Evolutionary conservation across 768 basidiomycete genomes (phyloP).

Genomic region (Boletus insuetus): DNA sequence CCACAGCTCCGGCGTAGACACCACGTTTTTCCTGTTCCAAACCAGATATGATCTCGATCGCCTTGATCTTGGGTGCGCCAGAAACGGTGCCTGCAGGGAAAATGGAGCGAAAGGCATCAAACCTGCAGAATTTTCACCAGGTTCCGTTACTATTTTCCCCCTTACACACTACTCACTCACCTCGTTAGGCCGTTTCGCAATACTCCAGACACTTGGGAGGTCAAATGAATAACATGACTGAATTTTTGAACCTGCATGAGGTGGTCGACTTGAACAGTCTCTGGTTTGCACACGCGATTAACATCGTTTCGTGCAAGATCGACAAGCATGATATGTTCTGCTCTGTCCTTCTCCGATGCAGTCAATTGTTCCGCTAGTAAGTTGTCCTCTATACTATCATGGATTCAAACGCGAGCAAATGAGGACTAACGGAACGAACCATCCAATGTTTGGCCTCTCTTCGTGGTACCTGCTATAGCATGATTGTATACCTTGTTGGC

Average conservation of each 20-base stretch:
- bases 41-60: constrained; percentile 86
- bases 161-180: constrained; percentile 50
- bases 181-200: constrained; percentile 81
- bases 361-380: constrained; percentile 69
- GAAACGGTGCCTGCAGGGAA: constrained; percentile 99
- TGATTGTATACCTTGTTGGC: constrained; percentile 93
- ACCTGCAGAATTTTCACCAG: constrained; percentile 45
- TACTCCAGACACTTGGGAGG: constrained; percentile 88
- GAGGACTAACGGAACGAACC: constrained; percentile 47
- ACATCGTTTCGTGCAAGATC: constrained; percentile 98
- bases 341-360: constrained; percentile 89
- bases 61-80: constrained; percentile 98
- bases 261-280: constrained; percentile 93
- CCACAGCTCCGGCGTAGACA: constrained; percentile 96
- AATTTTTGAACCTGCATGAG: constrained; percentile 94
- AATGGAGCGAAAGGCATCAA: constrained; percentile 98
- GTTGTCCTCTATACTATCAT: constrained; percentile 75
- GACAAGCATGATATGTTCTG: constrained; percentile 99
- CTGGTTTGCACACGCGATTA: constrained; percentile 92
- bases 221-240: constrained; percentile 97
- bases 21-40: constrained; percentile 89
- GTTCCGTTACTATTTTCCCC: constrained; percentile 1
- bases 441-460: constrained; percentile 79
- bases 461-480: constrained; percentile 94
- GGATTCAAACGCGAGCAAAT: constrained; percentile 4